Evolutionary conservation across 768 basidiomycete genomes (phyloP), one percentile per base, ranked within the genome.

Genomic region (Mycena haematopus): DNA sequence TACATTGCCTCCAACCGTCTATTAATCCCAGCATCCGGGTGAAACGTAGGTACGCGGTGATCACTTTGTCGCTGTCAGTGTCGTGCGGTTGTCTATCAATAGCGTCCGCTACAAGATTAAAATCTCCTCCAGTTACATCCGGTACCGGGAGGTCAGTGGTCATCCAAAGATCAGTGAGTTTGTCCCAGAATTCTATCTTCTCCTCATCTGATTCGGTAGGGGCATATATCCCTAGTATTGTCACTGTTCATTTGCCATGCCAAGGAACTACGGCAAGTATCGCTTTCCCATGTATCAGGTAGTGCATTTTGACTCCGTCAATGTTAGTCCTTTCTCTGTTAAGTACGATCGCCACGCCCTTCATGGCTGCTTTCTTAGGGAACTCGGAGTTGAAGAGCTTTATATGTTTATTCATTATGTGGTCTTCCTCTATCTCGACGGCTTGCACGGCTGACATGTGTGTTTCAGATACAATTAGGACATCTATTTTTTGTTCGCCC

Each of bases 271-370:
- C 53, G 0, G 60, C 25, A 0, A 56, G 15, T 0, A 67, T 14
- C 0, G 68, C 71, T 8, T 36, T 24, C 0, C 64, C 64, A 1
- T 54, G 64, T 1, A 61, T 65, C 14, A 65, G 29, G 47, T 61
- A 56, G 15, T 50, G 38, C 0, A 24, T 10, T 9, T 42, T 22
- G 1, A 61, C 56, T 0, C 44, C 49, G 1, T 36, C 10, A 0
- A 46, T 38, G n/a, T 61, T 61, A 0, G 55, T 56, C 2, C 52
- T 2, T 29, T 65, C 47, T 33, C 53, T 56, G 50, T 72, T 70
- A 3, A 70, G 22, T 0, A 67, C 50, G 1, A 70, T 50, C 0
- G 68, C 69, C 1, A 69, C 46, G 0, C 63, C 57, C 35, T 35
- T 40, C 3, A 38, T 47, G 13, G n/a, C 15, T 8, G 52, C 44